Base-by-base conservation (phyloP, 2,329 filamentous ascomycete species). In the Penicillium sclerotigenum region DNA sequence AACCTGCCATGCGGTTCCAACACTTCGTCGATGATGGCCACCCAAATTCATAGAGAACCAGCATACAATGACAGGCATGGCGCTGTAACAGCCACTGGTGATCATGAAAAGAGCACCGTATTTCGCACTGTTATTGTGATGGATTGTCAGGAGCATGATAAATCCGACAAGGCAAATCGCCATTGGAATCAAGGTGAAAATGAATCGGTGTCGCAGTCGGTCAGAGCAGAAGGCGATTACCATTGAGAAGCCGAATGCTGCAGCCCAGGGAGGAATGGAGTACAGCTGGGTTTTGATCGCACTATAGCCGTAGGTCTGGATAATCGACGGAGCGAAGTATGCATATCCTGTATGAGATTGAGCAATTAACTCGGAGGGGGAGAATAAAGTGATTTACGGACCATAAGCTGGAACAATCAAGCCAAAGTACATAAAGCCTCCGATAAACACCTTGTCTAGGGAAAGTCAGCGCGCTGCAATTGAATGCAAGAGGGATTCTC, bases 61-160 rank as follows among this genome's bases (percentile, higher is more conserved):
- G 71, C 88, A 91, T 8, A 91, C 83, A 41, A 91, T 84, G 29
- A 96, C 86, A 0, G 93, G 91, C 88, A 96, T 92, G n/a, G 91
- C 90, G 1, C 85, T 86, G 74, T 95, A 97, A 0, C 84, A 82
- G 47, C 90, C 90, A 76, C 86, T 86, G 2, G 89, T 87, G 47
- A 95, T 84, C 31, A 97, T 78, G 78, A 95, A 96, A 0, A 97
- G 81, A 0, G 88, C 89, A 0, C 80, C 88, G 66, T 96, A 97
- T 71, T 94, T 83, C 7, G 90, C 75, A 13, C 81, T 60, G 0
- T 76, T 78, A 70, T 55, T 51, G 68, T 88, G 75, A 71, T 93
- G 88, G 5, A 93, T 83, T 11, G 79, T 77, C 47, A 95, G 76
- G 8, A 96, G 80, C 58, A 93, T 89, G 3, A 77, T 84, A 63